Evolutionary conservation across 2,329 filamentous ascomycete species (phyloP).

Genomic region (Coniochaeta ligniaria): DNA sequence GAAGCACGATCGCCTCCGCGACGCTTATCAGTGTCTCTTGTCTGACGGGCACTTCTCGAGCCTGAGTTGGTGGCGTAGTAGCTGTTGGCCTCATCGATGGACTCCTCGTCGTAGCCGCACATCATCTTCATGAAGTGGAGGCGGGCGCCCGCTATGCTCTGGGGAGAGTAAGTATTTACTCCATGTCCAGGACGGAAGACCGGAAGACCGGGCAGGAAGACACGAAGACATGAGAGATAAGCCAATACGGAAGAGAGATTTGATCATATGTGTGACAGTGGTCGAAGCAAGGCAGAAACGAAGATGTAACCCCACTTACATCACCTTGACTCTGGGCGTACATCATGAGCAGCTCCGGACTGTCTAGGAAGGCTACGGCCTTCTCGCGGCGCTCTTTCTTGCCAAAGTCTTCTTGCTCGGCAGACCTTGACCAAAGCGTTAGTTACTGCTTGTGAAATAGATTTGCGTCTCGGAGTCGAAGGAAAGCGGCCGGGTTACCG

Average conservation of each 20-base stretch:
- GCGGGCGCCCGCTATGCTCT: conserved; percentile 50
- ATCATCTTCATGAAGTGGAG: conserved; percentile 49
- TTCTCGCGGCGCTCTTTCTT: conserved; percentile 36
- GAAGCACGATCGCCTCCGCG: conserved; percentile 10
- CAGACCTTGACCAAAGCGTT: not conserved
- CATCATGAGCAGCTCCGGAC: conserved; percentile 52
- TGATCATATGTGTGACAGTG: too few relatives aligned
- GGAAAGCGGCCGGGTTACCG: too few relatives aligned
- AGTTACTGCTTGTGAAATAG: not conserved
- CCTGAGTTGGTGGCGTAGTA: not conserved
- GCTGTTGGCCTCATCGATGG: conserved; percentile 5
- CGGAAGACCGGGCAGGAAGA: not conserved
- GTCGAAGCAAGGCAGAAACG: not conserved
- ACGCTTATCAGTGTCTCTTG: conserved; percentile 8
- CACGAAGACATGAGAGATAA: too few relatives aligned
- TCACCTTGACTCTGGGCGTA: conserved; percentile 46
- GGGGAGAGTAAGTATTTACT: not conserved
- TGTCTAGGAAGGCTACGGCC: conserved; percentile 47
- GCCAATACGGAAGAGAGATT: too few relatives aligned
- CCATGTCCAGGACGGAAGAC: not conserved
- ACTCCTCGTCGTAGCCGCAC: conserved; percentile 39
- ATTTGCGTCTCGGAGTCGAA: not conserved
- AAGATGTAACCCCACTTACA: conserved; percentile 28
- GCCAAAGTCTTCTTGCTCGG: conserved; percentile 30
- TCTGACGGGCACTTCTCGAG: not conserved